Evolutionary conservation across 2,329 filamentous ascomycete species (phyloP), one percentile per base, ranked within the genome.

Genomic region (Microcyclosporella mali): DNA sequence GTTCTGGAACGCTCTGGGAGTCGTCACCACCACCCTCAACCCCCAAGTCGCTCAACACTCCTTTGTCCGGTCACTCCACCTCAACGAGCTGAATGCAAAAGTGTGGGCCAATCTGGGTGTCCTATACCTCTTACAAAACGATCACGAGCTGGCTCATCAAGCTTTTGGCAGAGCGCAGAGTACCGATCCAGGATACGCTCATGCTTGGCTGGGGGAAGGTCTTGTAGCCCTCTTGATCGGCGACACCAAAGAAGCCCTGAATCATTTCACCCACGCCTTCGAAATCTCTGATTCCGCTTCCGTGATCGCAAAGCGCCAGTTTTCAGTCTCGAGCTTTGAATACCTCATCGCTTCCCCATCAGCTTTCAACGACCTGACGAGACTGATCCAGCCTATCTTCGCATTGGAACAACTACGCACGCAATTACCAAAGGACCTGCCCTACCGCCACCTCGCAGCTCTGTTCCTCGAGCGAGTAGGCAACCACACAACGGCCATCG

Each of bases 1-100:
- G 54, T 97, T 97, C 64, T 98, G 92, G 92, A 97, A 97, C 60
- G 84, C 92, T 0, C 74, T 98, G 2, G 92, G 90, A 37, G 87
- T 97, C 3, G 88, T 86, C 18, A 95, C 92, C 2, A 89, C 87
- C 50, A 79, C 80, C 34, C 75, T 95, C 53, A 95, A 86, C 58
- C 84, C 89, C 0, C 81, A 84, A 43, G 86, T 98, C 2, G 82
- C 92, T 0, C 92, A 98, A 63, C 94, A 98, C 63, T 81, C 92
- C 0, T 90, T 98, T 56, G 84, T 95, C 10, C 77, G 94, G 54
- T 95, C 89, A 53, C 65, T 98, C n/a, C 85, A 94, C 63, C 71
- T 98, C 12, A 94, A 95, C 58, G 90, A 98, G 63, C 58, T 87
- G 49, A 94, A 82, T 52, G 51, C 88, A 0, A 81, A 84, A 51